phyloP scores from a whole-genome alignment of 495 filamentous ascomycete genomes.

The Penicillium odoratum region DNA sequence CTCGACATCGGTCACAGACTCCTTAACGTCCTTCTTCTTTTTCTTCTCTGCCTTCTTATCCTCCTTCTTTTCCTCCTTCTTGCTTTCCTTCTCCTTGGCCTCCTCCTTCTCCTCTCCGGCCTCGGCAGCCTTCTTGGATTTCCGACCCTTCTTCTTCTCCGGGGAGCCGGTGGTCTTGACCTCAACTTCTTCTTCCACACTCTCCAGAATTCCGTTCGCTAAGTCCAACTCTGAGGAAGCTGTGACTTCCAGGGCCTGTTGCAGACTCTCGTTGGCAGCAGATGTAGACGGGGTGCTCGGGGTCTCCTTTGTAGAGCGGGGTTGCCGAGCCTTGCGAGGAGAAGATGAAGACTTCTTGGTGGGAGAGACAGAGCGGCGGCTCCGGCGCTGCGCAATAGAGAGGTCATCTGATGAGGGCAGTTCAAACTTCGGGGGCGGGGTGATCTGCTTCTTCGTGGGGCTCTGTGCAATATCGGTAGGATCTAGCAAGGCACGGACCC shows the following conservation, averaged over 20 bases:
- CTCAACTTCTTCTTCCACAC: slow-evolving; percentile 31
- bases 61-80: slow-evolving; percentile 25
- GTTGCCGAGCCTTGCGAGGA: slow-evolving; percentile 72
- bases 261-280: slow-evolving; percentile 50
- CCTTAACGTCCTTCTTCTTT: slow-evolving; percentile 20
- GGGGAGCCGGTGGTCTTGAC: slow-evolving; percentile 26
- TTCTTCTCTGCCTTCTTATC: slow-evolving; percentile 28
- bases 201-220: slow-evolving; percentile 27
- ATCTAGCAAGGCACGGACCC: slow-evolving; percentile 89
- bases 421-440: slow-evolving; percentile 68
- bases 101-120: slow-evolving; percentile 36
- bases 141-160: slow-evolving; percentile 34
- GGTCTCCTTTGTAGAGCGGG: slow-evolving; percentile 56
- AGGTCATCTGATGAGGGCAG: slow-evolving; percentile 41
- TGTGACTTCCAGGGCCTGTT: slow-evolving; percentile 49
- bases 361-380: slow-evolving; percentile 59
- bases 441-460: slow-evolving; percentile 63
- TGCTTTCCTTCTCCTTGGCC: slow-evolving; percentile 18
- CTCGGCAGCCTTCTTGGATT: slow-evolving; percentile 34
- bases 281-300: slow-evolving; percentile 43
- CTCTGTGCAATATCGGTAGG: slow-evolving; percentile 64
- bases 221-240: slow-evolving; percentile 35
- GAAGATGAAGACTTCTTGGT: slow-evolving; percentile 55
- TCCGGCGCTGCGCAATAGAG: slow-evolving; percentile 41
- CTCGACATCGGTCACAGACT: slow-evolving; percentile 21